Evolutionary conservation across 257 asterid genomes (phyloP), one percentile per base, ranked within the genome.

Genomic region (Gynochthodes officinalis): DNA sequence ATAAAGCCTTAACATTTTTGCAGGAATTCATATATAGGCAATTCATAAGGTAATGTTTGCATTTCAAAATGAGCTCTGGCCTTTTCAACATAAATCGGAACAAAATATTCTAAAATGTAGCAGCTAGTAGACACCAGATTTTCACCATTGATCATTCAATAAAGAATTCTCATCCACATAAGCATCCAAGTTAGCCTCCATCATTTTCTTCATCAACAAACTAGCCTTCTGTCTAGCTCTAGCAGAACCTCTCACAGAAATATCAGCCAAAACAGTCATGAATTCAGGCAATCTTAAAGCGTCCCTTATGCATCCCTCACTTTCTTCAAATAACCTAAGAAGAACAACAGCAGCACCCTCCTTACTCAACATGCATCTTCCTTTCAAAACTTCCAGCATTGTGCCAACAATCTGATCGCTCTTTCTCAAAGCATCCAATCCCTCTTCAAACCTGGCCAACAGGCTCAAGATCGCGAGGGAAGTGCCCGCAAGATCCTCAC

Each of bases 291-390:
- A 62, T 9, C 74, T 73, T 15, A 79, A 72, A 6, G 88, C 95
- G n/a, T 84, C 88, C 71, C 76, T 80, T 32, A 86, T 32, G 77
- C 89, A 88, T 67, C 64, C 81, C 21, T 88, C 88, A 60, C 89
- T 84, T 54, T 85, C 97, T 74, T 89, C 90, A 70, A 89, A 91
- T 74, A 89, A 63, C 75, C 89, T 69, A 64, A 89, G 58, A 33
- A 89, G 86, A 62, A 91, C 82, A 64, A 83, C 97, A 43, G 86
- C 83, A 5, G 89, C 95, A 59, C 93, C 93, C 52, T 89, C 97
- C 64, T 86, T 88, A 66, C 95, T 87, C 77, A 85, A 49, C 90
- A 80, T 80, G 80, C 90, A 78, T 53, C 86, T 83, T 16, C 82
- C 82, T 68, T 81, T 86, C 82, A 91, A 58, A 19, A 89, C 80